Base-by-base conservation (phyloP, 83 land plant genomes). In the Larix sibirica region DNA sequence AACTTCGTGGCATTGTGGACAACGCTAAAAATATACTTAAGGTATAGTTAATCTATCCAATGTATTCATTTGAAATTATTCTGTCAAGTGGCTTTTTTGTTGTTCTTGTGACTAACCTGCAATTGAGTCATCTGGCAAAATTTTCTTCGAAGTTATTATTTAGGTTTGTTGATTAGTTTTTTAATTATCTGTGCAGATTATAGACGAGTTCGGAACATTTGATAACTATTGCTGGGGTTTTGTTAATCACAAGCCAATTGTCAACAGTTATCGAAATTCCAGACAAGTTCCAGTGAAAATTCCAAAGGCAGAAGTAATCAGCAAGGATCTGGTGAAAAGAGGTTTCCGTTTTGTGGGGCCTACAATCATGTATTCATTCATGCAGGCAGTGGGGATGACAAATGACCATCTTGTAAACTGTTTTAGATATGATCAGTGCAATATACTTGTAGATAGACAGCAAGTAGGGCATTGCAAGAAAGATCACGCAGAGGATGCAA, bases 271-370 rank as follows among this genome's bases (percentile, higher is more conserved):
- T 82, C 80, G 87, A 21, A 83, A 89, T 58, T 83, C 90, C 26
- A 84, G 90, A 9, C 94, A 91, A 76, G 95, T 96, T 23, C 96
- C 98, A 6, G 92, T 92, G 26, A 96, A 92, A 83, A 89, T 89
- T 62, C 87, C 98, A 36, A 96, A 96, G 82, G 91, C 96, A 56
- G 98, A 96, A 50, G 80, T 83, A 3, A 92, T 96, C 62, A 96
- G 98, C 88, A 94, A 94, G 69, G 98, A 96, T 74, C 83, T 96
- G n/a, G 84, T 96, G 69, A 78, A 84, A 77, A 83, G 98, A 66
- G 98, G 98, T 0, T 94, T 96, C 86, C 86, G 98, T 17, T 82
- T 87, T 67, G 98, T 96, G 58, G 95, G 98, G 3, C 98, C 96
- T 17, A 92, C 96, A 4, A 87, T 94, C 75, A 83, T 96, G 80